phyloP scores from a whole-genome alignment of 352 stramenopile genomes.

The Elongisporangium senticosum region DNA sequence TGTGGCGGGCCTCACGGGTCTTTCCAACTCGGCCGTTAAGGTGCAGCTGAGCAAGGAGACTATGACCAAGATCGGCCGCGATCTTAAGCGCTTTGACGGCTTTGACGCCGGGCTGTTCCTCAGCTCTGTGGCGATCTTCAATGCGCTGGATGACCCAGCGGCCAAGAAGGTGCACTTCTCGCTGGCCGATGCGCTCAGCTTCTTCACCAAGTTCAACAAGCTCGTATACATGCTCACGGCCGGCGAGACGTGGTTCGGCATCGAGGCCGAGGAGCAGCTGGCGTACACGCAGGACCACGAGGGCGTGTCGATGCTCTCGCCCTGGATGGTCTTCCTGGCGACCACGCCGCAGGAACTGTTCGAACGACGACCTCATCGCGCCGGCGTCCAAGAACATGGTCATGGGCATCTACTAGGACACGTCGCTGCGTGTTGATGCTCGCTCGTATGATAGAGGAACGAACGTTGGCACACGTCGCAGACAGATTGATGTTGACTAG shows the following conservation, averaged over 20 bases:
- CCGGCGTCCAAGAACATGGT: constrained; percentile 65
- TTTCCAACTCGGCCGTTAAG: constrained; percentile 55
- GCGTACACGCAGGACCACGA: constrained; percentile 74
- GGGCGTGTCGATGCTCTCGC: constrained; percentile 52
- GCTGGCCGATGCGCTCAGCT: constrained; percentile 63
- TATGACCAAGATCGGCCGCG: constrained; percentile 54
- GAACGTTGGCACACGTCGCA: not conserved
- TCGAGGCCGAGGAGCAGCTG: constrained; percentile 76
- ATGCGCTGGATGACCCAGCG: constrained; percentile 52
- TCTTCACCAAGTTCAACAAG: constrained; percentile 59
- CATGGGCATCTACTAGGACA: constrained; percentile 67
- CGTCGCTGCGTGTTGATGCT: constrained; percentile 65
- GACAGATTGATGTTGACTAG: not conserved
- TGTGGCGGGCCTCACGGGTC: constrained; percentile 26
- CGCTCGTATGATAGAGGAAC: too few species aligned
- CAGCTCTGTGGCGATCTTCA: constrained; percentile 63
- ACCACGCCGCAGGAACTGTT: constrained; percentile 31
- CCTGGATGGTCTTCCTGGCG: constrained; percentile 75
- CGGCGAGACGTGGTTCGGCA: constrained; percentile 78
- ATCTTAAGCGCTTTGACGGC: constrained; percentile 48
- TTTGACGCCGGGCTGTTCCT: constrained; percentile 73
- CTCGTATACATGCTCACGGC: constrained; percentile 58
- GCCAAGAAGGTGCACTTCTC: constrained; percentile 69
- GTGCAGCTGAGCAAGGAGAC: constrained; percentile 55
- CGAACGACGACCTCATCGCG: constrained; percentile 7